Evolutionary conservation across 2,329 filamentous ascomycete species (phyloP), one percentile per base, ranked within the genome.

Genomic region (Meredithiella fracta): DNA sequence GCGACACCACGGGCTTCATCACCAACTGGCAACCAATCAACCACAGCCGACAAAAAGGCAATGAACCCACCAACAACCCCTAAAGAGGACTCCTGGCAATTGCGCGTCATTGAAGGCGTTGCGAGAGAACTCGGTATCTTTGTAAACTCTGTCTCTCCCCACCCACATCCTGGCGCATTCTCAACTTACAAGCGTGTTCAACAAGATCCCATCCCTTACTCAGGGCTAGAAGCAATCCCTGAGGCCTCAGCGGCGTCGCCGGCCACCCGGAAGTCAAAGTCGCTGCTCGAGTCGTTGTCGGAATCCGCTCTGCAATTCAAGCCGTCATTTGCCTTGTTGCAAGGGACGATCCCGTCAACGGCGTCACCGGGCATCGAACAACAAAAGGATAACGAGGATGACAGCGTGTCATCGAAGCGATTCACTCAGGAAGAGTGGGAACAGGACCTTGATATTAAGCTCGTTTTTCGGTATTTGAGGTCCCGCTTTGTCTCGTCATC

Each of bases 391-490:
- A 51, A 17, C 25, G 38, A 57, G 17, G 29, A 44, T 2, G 42
- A 53, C 3, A 22, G 22, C n/a, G 22, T 22, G 20, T 22, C 55
- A 26, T 44, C 60, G 17, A 62, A 61, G 3, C 60, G 67, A 0
- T 80, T 80, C 60, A 78, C 76, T 1, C 74, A 86, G 62, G 86
- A 92, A 37, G 92, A 95, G 65, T 98, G 92, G 92, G 90, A 97
- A 68, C 82, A 84, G 59, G 86, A 95, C 55, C 76, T 97, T 3
- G 90, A 97, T 64, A 79, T 96, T 61, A 86, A 85, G 65, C 85
- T 95, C 66, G 86, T 97, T 34, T 97, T 97, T 71, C 81, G 83
- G 51, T 97, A 92, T 65, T 75, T 95, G 29, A 79, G 83, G 58
- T 85, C 80, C 17, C 82, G 86, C 58, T 91, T 94, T 67, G 57